Evolutionary conservation across 1,284 basidiomycete species (phyloP).

Genomic region (Xerocomus alliaceus): DNA sequence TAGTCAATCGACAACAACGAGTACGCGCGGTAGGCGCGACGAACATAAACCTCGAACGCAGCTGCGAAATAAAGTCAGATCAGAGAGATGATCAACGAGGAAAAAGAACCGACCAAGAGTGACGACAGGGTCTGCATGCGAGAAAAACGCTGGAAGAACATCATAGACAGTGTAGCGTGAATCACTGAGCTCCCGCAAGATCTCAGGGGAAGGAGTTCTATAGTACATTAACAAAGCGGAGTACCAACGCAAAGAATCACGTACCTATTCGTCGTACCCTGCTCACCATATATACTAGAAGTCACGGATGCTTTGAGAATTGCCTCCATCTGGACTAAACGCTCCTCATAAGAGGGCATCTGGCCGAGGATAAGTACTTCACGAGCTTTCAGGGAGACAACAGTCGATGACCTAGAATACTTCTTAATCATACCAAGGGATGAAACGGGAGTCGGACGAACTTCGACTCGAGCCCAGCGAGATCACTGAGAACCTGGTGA

Average conservation of each 20-base stretch:
- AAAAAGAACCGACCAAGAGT: conserved; percentile 66
- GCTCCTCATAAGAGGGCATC: conserved; percentile 97
- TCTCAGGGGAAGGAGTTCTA: conserved; percentile 82
- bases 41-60: conserved; percentile 94
- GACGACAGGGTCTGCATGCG: conserved; percentile 83
- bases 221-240: background rate
- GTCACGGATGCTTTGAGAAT: conserved; percentile 90
- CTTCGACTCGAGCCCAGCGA: conserved; percentile 89
- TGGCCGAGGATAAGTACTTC: conserved; percentile 96
- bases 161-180: conserved; percentile 98
- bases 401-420: conserved; percentile 74
- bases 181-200: conserved; percentile 93
- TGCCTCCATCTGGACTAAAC: conserved; percentile 91
- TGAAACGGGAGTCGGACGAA: conserved; percentile 44
- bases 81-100: background rate
- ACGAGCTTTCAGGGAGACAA: conserved; percentile 93
- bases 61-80: conserved; percentile 56
- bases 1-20: conserved; percentile 92
- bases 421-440: conserved; percentile 10
- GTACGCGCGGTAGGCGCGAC: conserved; percentile 96
- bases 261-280: conserved; percentile 68
- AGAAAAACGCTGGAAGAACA: conserved; percentile 96
- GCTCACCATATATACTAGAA: conserved; percentile 89
- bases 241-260: conserved; percentile 12
- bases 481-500: conserved; percentile 75